Evolutionary conservation across 805 yeast genomes (phyloP), one percentile per base, ranked within the genome.

Genomic region (Yamadazyma takamatsuzukensis): DNA sequence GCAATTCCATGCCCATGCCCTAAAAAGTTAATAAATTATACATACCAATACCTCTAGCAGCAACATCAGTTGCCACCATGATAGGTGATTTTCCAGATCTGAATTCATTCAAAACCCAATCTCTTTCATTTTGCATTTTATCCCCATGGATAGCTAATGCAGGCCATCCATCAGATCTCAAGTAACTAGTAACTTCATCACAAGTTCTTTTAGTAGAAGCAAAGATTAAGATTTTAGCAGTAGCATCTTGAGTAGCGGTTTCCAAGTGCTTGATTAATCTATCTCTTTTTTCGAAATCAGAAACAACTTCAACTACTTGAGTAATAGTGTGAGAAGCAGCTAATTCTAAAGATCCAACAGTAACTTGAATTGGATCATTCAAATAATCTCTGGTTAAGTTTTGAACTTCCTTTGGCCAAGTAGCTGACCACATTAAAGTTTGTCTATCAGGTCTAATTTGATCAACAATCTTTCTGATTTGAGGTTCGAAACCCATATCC

Each of bases 401-500:
- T 73, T 90, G 94, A 44, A 93, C 97, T 64, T 87, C 95, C 76
- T 89, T 90, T 53, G 98, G 98, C 98, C 98, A 93, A 36, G 98
- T 93, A 49, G 98, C 98, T 43, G 97, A 90, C 97, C 97, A 93
- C 97, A 93, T 87, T 53, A 90, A 75, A 41, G 98, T 93, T 72
- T 93, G 98, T 75, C 97, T 88, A 65, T 93, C 98, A 42, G 98
- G 98, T 73, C 98, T 85, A 61, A 93, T 93, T 75, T 90, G 97
- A 53, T 83, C 89, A 48, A 93, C 90, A 64, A 93, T 93, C 70
- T 90, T 90, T 76, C 98, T 82, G 65, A 93, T 93, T 76, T 90
- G 97, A 49, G 97, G 97, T 74, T 93, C 98, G 64, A 93, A 93
- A 64, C 98, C 98, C 98, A 93, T 93, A 73, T 93, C 98, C 70